phyloP scores from a whole-genome alignment of 345 rosid genomes.

The Brassica nigra region DNA sequence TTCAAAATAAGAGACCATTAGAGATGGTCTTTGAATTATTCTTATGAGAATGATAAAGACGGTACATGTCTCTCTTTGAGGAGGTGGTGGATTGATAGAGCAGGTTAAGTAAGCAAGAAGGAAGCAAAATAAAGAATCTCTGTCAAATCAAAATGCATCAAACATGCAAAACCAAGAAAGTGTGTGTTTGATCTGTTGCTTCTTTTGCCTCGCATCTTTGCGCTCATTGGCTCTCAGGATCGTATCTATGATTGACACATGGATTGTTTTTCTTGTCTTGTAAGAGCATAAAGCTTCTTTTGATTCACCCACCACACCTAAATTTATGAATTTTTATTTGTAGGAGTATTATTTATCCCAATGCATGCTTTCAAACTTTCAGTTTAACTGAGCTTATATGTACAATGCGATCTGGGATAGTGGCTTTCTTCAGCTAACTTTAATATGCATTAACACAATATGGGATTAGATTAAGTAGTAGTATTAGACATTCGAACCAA shows the following conservation, averaged over 20 bases:
- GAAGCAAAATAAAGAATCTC: slow-evolving; percentile 20
- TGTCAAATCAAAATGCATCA: slow-evolving; percentile 36
- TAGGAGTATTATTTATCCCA: slow-evolving; percentile 8
- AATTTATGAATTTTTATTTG: neutral
- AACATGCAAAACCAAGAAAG: slow-evolving; percentile 28
- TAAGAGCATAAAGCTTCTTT: slow-evolving; percentile 27
- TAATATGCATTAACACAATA: slow-evolving; percentile 7
- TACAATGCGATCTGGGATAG: slow-evolving; percentile 3
- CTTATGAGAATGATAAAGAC: neutral
- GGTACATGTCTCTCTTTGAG: neutral
- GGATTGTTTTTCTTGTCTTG: slow-evolving; percentile 28
- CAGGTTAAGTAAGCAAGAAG: slow-evolving; percentile 32
- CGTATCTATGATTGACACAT: slow-evolving; percentile 43
- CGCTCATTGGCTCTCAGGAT: slow-evolving; percentile 33
- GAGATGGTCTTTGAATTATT: neutral
- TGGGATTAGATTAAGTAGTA: neutral
- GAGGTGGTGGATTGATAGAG: neutral
- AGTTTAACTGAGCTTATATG: slow-evolving; percentile 3
- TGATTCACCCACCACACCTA: slow-evolving; percentile 40
- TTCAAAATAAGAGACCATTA: too few relatives aligned
- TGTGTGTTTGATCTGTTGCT: slow-evolving; percentile 33
- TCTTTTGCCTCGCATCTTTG: slow-evolving; percentile 33
- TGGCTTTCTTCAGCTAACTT: slow-evolving; percentile 11
- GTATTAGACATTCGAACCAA: neutral
- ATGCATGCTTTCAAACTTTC: slow-evolving; percentile 22